Evolutionary conservation across 176 grass and related monocot species (phyloP).

Genomic region (Carex pumila): DNA sequence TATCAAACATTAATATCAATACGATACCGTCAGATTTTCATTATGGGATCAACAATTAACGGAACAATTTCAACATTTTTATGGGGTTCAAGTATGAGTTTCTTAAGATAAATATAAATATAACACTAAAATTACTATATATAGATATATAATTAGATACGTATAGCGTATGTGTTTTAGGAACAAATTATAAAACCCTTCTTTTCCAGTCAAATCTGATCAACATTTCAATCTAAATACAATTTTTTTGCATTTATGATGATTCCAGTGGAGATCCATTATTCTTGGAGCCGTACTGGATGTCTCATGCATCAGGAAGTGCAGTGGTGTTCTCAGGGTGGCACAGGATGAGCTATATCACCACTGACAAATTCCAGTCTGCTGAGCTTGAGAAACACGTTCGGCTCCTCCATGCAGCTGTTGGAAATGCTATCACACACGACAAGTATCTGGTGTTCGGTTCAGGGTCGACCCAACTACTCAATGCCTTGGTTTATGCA

Average conservation of each 20-base stretch:
- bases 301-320: constrained; percentile 41
- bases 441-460: constrained; percentile 54
- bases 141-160: too few relatives aligned
- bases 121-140: too few relatives aligned
- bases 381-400: constrained; percentile 53
- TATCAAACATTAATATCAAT: too few relatives aligned
- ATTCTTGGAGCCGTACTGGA: constrained; percentile 85
- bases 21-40: too few relatives aligned
- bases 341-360: constrained; percentile 54
- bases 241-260: background rate
- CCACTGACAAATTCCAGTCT: constrained; percentile 34
- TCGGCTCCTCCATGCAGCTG: constrained; percentile 37
- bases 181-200: background rate
- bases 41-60: too few relatives aligned
- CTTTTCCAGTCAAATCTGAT: background rate
- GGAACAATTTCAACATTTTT: too few relatives aligned
- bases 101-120: too few relatives aligned
- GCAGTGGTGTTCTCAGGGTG: constrained; percentile 63
- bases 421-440: constrained; percentile 47
- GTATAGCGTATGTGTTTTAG: too few relatives aligned
- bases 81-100: too few relatives aligned
- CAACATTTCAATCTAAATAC: background rate
- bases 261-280: constrained; percentile 46
- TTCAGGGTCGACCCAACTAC: constrained; percentile 35
- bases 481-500: constrained; percentile 62